Base-by-base conservation (phyloP, 2,329 filamentous ascomycete genomes). In the Chalara sp. region DNA sequence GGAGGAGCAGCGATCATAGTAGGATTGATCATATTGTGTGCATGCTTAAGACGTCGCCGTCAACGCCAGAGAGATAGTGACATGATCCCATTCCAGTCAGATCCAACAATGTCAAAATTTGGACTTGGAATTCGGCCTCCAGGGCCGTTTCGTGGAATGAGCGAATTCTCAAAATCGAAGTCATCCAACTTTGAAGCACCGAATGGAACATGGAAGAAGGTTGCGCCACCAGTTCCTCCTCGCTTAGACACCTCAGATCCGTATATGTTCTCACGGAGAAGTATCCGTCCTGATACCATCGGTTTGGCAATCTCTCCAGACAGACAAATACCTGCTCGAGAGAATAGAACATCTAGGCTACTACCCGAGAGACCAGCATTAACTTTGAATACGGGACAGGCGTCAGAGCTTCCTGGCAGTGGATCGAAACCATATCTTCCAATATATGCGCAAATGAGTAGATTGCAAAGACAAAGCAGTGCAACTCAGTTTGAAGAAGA, bases 1-100 rank as follows among this genome's bases (percentile, higher is more conserved):
- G 76, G 74, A 5, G 74, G 73, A 1, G 67, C 75, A 4, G 64
- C 72, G 5, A 57, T 84, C 13, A 75, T 72, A 5, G 59, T 80
- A 31, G 70, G 69, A 5, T 61, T 77, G 10, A 71, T 81, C 11
- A 50, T 68, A 8, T 51, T 69, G 44, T 59, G 68, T 44, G 56
- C 65, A 57, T 64, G 64, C 47, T 53, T 68, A 66, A 53, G 63
- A 57, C 56, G 68, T 59, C 63, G 56, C 51, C 56, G 55, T 33
- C 52, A 49, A 41, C 45, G 28, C 48, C 51, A 55, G 41, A 60
- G 61, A 44, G 60, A 63, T 48, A 69, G 64, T 56, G 67, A 65
- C 42, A 50, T 60, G 21, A 53, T 66, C 5, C 61, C 61, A 45
- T 65, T 66, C 37, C 60, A 64, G 52, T 47, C 59, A 37, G 58